These are phyloP conservation scores for Candida bentonensis DNA, from an alignment of 805 yeast genomes.

Conservation along the genomic window DNA sequence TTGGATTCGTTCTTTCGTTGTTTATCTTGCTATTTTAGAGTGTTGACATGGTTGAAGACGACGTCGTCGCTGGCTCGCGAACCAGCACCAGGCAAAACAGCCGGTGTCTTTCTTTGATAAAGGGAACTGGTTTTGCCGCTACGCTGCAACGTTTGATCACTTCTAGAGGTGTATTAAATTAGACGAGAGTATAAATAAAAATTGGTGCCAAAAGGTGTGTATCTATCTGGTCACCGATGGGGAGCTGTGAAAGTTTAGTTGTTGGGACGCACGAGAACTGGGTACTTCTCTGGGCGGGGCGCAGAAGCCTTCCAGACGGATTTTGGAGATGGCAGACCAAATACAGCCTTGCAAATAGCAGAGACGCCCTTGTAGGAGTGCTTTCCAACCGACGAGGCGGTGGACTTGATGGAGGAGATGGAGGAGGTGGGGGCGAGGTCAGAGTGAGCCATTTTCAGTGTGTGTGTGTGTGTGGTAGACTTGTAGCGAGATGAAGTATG, in stretches of 20 bases:
- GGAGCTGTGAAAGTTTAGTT: neutral
- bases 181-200: too few relatives aligned
- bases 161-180: too few relatives aligned
- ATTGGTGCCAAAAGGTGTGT: too few relatives aligned
- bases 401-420: slow-evolving; percentile 33
- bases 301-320: neutral
- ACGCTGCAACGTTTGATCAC: too few relatives aligned
- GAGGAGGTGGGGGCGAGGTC: slow-evolving; percentile 2
- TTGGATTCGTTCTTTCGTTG: too few relatives aligned
- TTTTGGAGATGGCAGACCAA: slow-evolving; percentile 16
- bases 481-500: neutral
- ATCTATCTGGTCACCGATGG: too few relatives aligned
- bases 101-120: too few relatives aligned
- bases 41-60: too few relatives aligned
- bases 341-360: slow-evolving; percentile 9
- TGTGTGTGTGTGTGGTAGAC: neutral
- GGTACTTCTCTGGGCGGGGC: neutral
- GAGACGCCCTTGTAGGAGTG: slow-evolving; percentile 5
- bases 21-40: too few relatives aligned
- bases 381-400: slow-evolving; percentile 40
- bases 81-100: too few relatives aligned
- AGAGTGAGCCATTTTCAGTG: neutral
- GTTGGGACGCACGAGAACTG: neutral
- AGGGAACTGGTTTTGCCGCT: too few relatives aligned
- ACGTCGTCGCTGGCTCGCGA: too few relatives aligned